Conservation (phyloP, 2,329 filamentous ascomycete genomes). For the Sphaerulina musiva region DNA sequence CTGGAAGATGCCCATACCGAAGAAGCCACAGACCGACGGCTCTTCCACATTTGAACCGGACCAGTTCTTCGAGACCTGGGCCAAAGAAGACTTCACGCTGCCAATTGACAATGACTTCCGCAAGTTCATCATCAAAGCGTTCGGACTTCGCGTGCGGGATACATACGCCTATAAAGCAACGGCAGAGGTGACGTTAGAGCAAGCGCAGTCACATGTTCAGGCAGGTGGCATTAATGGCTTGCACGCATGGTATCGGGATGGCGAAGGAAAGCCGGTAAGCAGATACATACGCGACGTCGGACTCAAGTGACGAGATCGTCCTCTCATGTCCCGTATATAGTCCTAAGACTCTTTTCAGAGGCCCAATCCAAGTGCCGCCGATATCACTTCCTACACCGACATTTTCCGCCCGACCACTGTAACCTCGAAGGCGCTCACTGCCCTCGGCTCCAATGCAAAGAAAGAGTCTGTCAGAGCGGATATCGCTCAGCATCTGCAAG, state of each 20-base stretch:
- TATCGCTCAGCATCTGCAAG: constrained; percentile 51
- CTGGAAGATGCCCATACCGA: constrained; percentile 23
- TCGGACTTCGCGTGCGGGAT: constrained; percentile 42
- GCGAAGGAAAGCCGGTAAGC: constrained; percentile 35
- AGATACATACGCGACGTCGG: not conserved
- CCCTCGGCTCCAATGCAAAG: constrained; percentile 59
- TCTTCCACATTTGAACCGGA: constrained; percentile 43
- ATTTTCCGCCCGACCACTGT: constrained; percentile 58
- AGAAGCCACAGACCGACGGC: constrained; percentile 35
- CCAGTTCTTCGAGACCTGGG: constrained; percentile 41
- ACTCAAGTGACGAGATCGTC: constrained; percentile 10
- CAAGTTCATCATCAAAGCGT: constrained; percentile 43
- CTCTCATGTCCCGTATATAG: constrained; percentile 19
- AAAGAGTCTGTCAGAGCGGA: constrained; percentile 54
- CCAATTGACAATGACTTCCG: constrained; percentile 41
- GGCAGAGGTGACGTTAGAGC: constrained; percentile 45
- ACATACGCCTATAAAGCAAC: constrained; percentile 48
- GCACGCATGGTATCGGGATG: constrained; percentile 48
- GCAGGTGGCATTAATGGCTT: constrained; percentile 43
- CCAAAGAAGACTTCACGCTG: constrained; percentile 33
- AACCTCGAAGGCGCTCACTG: constrained; percentile 56
- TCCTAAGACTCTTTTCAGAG: constrained; percentile 26
- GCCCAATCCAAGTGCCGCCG: constrained; percentile 47
- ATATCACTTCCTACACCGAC: constrained; percentile 60
- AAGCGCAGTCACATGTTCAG: constrained; percentile 46